These are phyloP conservation scores for Seminavis robusta DNA, from an alignment of 108 stramenopile species.

Conservation along the genomic window DNA sequence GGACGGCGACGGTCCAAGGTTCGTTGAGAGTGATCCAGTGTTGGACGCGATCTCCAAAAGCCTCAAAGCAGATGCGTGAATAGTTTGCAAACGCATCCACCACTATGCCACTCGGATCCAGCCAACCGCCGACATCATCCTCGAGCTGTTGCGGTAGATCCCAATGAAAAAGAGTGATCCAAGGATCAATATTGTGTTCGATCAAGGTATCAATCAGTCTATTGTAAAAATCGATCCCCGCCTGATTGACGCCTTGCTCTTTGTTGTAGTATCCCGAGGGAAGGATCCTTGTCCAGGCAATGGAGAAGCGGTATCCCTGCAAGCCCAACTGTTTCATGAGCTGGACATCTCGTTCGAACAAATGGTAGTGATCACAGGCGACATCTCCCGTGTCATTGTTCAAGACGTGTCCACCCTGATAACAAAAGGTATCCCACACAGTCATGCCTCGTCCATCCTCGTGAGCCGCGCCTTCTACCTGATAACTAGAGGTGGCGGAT, in stretches of 20 bases:
- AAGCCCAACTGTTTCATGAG: conserved; percentile 79
- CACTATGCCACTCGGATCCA: conserved; percentile 33
- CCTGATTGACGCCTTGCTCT: conserved; percentile 46
- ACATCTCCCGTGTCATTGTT: conserved; percentile 81
- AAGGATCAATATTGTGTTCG: conserved; percentile 76
- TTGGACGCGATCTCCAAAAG: conserved; percentile 89
- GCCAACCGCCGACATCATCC: conserved; percentile 81
- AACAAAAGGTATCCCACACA: conserved; percentile 90
- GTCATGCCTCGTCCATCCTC: conserved; percentile 79
- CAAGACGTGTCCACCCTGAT: conserved; percentile 30
- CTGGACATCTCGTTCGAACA: conserved; percentile 73
- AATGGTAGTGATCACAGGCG: conserved; percentile 91
- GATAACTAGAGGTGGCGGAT: conserved; percentile 84
- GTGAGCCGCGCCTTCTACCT: conserved; percentile 85
- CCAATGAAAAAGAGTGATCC: conserved; percentile 94
- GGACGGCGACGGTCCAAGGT: conserved; percentile 80
- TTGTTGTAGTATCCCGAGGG: conserved; percentile 78
- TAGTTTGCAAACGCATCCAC: conserved; percentile 79
- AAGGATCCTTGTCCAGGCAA: conserved; percentile 89
- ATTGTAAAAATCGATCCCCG: conserved; percentile 88
- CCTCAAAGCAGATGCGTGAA: conserved; percentile 83
- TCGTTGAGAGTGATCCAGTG: conserved; percentile 95
- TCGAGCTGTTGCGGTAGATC: conserved; percentile 88
- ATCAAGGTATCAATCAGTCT: conserved; percentile 80
- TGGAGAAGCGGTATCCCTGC: conserved; percentile 89